Conservation (phyloP, 768 basidiomycete species). For the Xerocomellus amylosporus region DNA sequence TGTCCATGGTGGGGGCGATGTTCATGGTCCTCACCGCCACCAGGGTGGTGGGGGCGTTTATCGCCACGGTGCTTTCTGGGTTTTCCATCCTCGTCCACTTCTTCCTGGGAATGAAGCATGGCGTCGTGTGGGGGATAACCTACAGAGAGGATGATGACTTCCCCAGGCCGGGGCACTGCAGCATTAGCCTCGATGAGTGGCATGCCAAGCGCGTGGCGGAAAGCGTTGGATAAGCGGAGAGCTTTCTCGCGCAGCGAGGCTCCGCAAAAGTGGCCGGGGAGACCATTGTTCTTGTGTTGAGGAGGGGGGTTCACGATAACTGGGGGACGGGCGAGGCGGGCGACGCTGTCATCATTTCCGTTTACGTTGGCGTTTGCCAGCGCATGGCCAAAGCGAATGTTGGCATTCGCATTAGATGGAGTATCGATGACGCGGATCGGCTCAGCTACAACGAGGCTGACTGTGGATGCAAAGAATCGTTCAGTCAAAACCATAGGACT, state of each 20-base stretch:
- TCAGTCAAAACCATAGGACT: background rate
- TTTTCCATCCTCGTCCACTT: slow-evolving; percentile 8
- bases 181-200: slow-evolving; percentile 39
- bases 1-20: slow-evolving; percentile 11
- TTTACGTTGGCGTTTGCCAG: slow-evolving; percentile 33
- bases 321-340: slow-evolving; percentile 15
- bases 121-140: slow-evolving; percentile 1
- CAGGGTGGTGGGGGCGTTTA: background rate
- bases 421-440: slow-evolving; percentile 48
- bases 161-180: slow-evolving; percentile 10
- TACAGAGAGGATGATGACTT: slow-evolving; percentile 32
- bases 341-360: slow-evolving; percentile 26
- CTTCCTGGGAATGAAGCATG: slow-evolving; percentile 5
- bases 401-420: slow-evolving; percentile 29
- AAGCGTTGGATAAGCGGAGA: slow-evolving; percentile 48
- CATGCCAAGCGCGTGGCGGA: slow-evolving; percentile 56
- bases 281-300: slow-evolving; percentile 9
- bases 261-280: slow-evolving; percentile 31
- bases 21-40: background rate
- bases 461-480: slow-evolving; percentile 12
- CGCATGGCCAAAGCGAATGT: slow-evolving; percentile 40
- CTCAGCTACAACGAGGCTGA: slow-evolving; percentile 42
- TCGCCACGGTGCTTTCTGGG: slow-evolving; percentile 5
- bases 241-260: slow-evolving; percentile 46
- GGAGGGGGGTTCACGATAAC: slow-evolving; percentile 7